A percentile compares a stretch with the other conserved stretches of the same genome.
These are phyloP conservation scores for Hypoxylon sp. DNA, from an alignment of 2,329 filamentous ascomycete genomes.

Conservation along the genomic window DNA sequence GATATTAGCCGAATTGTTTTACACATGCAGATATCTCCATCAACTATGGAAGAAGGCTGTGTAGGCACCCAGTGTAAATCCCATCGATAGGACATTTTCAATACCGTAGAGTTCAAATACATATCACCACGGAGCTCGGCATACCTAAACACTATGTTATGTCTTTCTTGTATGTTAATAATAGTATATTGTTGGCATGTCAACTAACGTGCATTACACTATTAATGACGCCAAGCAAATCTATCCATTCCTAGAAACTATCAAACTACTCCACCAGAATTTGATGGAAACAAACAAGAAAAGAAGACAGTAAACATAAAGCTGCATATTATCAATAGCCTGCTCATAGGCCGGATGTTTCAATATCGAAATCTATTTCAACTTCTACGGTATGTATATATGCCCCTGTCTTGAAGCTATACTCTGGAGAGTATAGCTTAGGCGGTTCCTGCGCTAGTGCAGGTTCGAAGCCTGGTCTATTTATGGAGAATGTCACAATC, in stretches of 20 bases:
- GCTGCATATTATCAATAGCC: background rate
- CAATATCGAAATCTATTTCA: constrained; percentile 6
- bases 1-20: background rate
- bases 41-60: background rate
- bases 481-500: constrained; percentile 33
- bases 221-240: constrained; percentile 18
- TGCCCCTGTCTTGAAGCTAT: constrained; percentile 4
- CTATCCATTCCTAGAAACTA: constrained; percentile 23
- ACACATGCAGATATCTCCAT: background rate
- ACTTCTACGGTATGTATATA: no score
- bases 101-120: background rate
- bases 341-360: constrained; percentile 8
- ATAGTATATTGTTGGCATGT: constrained; percentile 31
- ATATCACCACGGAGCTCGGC: background rate
- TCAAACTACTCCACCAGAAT: constrained; percentile 3
- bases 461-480: constrained; percentile 17
- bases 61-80: background rate
- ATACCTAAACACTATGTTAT: constrained; percentile 29
- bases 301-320: constrained; percentile 1
- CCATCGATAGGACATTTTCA: background rate
- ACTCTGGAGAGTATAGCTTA: constrained; percentile 24
- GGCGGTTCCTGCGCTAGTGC: constrained; percentile 42
- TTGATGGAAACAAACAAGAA: constrained; percentile 11
- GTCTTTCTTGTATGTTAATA: constrained; percentile 26
- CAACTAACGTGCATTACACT: constrained; percentile 20